Evolutionary conservation across 2,329 filamentous ascomycete genomes (phyloP), one percentile per base, ranked within the genome.

Genomic region (Neodidymelliopsis sp.): DNA sequence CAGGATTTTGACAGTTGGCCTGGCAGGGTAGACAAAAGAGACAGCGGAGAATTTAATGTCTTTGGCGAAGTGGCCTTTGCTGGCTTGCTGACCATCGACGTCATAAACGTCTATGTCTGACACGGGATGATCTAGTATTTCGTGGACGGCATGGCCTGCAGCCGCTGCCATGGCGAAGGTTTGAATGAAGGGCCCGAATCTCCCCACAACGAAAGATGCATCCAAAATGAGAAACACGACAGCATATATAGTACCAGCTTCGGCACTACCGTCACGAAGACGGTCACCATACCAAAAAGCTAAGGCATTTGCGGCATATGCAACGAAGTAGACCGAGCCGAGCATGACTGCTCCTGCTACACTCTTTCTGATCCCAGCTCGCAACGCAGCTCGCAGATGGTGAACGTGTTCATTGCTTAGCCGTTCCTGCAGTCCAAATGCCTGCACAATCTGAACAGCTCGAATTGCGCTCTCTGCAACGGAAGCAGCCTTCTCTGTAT

Each of bases 181-280:
- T 68, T 84, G 83, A 11, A 88, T 71, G 37, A 87, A 79, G 0
- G 85, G 85, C 0, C 84, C 84, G 38, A 87, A 82, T 41, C 81
- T 79, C 22, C 84, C 83, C 18, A 88, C 75, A 24, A 87, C 79
- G 37, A 88, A 81, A 7, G 83, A 84, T 19, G 83, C 83, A 55
- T 87, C 84, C 1, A 87, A 76, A 9, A 87, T 81, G 22, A 87
- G 73, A 42, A 87, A 84, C 10, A 87, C 83, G 22, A 86, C 84
- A 0, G 84, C 85, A 57, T 86, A 87, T 12, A 84, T 75, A 1
- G 79, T 81, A 24, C 80, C 79, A 19, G 79, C 79, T 49, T 70
- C 67, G 2, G 62, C 63, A 47, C 58, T 62, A 12, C 56, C 60
- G 18, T 58, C 19, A 13, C 66, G 59, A 25, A 70, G 42, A 18